Evolutionary conservation across 805 yeast genomes (phyloP).

Genomic region (Candida hungchunana): DNA sequence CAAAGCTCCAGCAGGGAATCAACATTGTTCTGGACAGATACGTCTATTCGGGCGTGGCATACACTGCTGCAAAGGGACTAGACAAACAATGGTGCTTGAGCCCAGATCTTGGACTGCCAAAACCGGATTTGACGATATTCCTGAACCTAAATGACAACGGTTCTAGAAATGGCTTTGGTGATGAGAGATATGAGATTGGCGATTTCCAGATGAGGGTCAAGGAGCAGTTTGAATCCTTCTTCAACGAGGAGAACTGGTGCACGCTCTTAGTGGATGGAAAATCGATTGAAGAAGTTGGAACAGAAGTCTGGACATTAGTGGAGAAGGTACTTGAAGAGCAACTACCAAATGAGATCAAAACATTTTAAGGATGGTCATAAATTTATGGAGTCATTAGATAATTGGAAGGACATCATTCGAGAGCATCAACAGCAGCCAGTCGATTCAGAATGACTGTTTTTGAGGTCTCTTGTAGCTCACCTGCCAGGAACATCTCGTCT

Average conservation of each 20-base stretch:
- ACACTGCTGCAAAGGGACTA: slow-evolving; percentile 80
- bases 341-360: slow-evolving; percentile 9
- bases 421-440: slow-evolving; percentile 56
- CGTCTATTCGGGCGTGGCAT: slow-evolving; percentile 90
- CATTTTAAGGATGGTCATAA: slow-evolving; percentile 6
- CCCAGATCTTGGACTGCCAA: slow-evolving; percentile 82
- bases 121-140: slow-evolving; percentile 81
- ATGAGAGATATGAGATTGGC: slow-evolving; percentile 81
- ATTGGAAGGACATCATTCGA: slow-evolving; percentile 37
- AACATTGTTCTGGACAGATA: slow-evolving; percentile 79
- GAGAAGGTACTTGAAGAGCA: slow-evolving; percentile 10
- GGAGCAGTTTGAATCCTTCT: slow-evolving; percentile 47
- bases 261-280: slow-evolving; percentile 58
- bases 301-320: slow-evolving; percentile 38
- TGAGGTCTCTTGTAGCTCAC: slow-evolving; percentile 85
- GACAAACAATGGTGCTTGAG: slow-evolving; percentile 70
- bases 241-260: slow-evolving; percentile 36
- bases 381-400: background rate
- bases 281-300: slow-evolving; percentile 50
- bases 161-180: slow-evolving; percentile 80
- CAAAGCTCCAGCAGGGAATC: slow-evolving; percentile 45
- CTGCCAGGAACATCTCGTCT: slow-evolving; percentile 86
- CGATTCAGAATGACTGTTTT: slow-evolving; percentile 63
- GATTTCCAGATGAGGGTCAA: slow-evolving; percentile 76
- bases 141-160: slow-evolving; percentile 50